Base-by-base conservation (phyloP, 495 filamentous ascomycete species). In the Penicillium alfredii region DNA sequence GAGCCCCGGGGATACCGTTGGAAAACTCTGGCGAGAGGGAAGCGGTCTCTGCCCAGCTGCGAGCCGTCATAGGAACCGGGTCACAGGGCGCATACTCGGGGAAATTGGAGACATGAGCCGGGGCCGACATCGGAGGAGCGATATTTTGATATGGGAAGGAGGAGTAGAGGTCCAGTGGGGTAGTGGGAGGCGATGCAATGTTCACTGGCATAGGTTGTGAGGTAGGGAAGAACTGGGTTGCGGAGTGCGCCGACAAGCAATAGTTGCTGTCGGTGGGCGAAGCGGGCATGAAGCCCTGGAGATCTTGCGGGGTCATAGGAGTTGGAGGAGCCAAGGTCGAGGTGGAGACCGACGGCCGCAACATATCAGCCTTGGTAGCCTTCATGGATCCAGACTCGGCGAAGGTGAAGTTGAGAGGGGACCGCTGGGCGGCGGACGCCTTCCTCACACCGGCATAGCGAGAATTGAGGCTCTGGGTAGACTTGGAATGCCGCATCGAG, bases 371-470 rank as follows among this genome's bases (percentile, higher is more conserved):
- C 44, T 68, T 68, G 28, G 52, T 47, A n/a, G 58, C 36, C 37
- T 51, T 60, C 50, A 68, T 42, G 12, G 60, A 56, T 12, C 60
- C 64, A 5, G 69, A 61, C 27, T 71, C 68, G 14, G 68, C 55
- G 44, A 74, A 69, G 1, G 63, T 68, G 34, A 69, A 62, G 33
- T 69, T 71, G n/a, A 75, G 54, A 15, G 74, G 74, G 13, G 74
- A 77, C 14, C 71, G 63, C 39, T 74, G 74, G 21, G 64, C 57
- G 16, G 61, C 57, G 18, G 65, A 67, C 1, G 61, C 55, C 55
- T 77, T 77, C 19, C 71, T 46, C 16, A 77, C 66, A 39, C 72
- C 72, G 0, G 72, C 72, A 36, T 68, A 72, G 13, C 66, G 57
- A 19, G 68, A 56, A 47, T 69, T 68, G 14, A 74, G 56, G 30